Percentiles rank a stretch among this genome's conserved stretches.
These are phyloP conservation scores for Xanthoconium purpureum DNA, from an alignment of 768 basidiomycete species.

Conservation along the genomic window DNA sequence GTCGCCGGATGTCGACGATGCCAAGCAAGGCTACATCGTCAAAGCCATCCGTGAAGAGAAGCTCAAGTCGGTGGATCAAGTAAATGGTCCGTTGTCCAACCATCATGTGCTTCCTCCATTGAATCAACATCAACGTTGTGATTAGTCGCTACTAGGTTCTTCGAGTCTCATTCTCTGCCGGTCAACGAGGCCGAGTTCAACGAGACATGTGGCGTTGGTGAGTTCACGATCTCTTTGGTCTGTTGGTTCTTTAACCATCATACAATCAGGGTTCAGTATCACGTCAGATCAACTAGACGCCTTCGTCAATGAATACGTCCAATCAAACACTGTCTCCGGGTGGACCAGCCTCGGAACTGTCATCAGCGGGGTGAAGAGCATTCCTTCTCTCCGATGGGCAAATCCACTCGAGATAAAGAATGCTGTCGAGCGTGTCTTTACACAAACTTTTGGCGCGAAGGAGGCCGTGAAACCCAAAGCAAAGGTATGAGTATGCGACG, in stretches of 20 bases:
- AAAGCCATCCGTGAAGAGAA: slow-evolving; percentile 67
- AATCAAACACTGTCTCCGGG: slow-evolving; percentile 52
- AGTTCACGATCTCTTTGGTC: slow-evolving; percentile 26
- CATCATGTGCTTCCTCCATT: not conserved
- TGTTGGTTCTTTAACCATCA: slow-evolving; percentile 1
- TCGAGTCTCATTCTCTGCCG: slow-evolving; percentile 58
- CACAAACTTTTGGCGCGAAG: slow-evolving; percentile 69
- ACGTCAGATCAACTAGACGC: slow-evolving; percentile 59
- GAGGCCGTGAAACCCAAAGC: slow-evolving; percentile 60
- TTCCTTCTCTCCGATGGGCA: slow-evolving; percentile 75
- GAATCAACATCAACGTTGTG: slow-evolving; percentile 6
- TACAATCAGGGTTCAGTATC: slow-evolving; percentile 68
- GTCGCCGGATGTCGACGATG: slow-evolving; percentile 42
- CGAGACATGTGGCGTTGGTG: slow-evolving; percentile 83
- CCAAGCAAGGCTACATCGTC: slow-evolving; percentile 61
- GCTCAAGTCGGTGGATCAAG: slow-evolving; percentile 81
- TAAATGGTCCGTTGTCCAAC: slow-evolving; percentile 58
- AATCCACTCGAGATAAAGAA: slow-evolving; percentile 82
- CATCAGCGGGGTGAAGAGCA: slow-evolving; percentile 60
- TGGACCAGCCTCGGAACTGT: slow-evolving; percentile 75
- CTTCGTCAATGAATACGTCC: slow-evolving; percentile 56
- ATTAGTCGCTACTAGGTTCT: slow-evolving; percentile 60
- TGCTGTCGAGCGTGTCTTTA: slow-evolving; percentile 67
- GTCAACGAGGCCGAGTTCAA: slow-evolving; percentile 72
- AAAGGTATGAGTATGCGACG: slow-evolving; percentile 53